Evolutionary conservation across 257 asterid species (phyloP), one percentile per base, ranked within the genome.

Genomic region (Rehmannia glutinosa): DNA sequence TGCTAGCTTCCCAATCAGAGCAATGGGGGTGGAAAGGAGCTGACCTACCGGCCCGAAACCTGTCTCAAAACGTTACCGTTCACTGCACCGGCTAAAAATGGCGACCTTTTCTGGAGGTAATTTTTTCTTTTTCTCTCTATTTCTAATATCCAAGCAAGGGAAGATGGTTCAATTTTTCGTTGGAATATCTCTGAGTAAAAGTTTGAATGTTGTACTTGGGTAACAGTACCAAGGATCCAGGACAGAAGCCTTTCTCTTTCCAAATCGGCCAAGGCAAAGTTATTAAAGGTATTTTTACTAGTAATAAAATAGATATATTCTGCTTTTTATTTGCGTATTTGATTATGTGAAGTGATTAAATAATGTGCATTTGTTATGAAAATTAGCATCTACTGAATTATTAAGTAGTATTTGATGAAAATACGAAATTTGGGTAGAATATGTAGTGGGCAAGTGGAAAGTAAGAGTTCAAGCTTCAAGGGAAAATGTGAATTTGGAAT

Each of bases 91-190:
- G 98, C 6, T 77, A 91, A 91, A 80, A 77, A 91, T 73, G 79
- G 92, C 51, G 95, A 91, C 64, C 83, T 91, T 3, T 92, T 92
- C 78, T 92, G 98, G 98, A 92, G 98, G 98, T 92, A 75, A 68
- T 8, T 25, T 24, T 25, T 1, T 61, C n/a, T 45, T 2, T 5
- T 27, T 2, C 15, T 6, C 6, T 56, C 1, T 1, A 9, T 19
- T 19, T 19, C 28, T 6, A 11, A 0, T 50, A 50, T 50, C 11
- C 12, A 5, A 11, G 10, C 57, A 50, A 50, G n/a, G n/a, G n/a
- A n/a, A n/a, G n/a, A n/a, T n/a, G n/a, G n/a, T n/a, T n/a, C n/a
- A n/a, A n/a, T n/a, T n/a, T n/a, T n/a, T n/a, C n/a, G n/a, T n/a
- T n/a, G n/a, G n/a, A n/a, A n/a, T n/a, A n/a, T n/a, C n/a, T n/a